Conservation (phyloP, 164 flowering plant genomes). For the Dillenia turbinata region DNA sequence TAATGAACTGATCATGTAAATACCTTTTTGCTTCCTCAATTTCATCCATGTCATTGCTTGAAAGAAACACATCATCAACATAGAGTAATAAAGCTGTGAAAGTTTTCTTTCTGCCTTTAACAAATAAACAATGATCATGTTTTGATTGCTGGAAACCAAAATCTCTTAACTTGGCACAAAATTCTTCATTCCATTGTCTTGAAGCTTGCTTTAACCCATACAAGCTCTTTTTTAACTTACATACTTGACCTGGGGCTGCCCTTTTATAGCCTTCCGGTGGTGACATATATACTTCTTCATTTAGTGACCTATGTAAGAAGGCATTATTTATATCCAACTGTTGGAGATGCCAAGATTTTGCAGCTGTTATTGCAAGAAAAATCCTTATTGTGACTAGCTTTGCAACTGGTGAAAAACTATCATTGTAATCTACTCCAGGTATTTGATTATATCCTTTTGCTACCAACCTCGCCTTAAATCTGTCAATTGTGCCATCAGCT, state of each 20-base stretch:
- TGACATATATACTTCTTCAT: conserved; percentile 5
- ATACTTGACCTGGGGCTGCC: neutral
- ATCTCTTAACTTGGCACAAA: neutral
- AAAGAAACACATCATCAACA: neutral
- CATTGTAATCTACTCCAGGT: neutral
- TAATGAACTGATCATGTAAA: neutral
- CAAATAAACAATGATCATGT: neutral
- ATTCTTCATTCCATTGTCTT: neutral
- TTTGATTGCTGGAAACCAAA: neutral
- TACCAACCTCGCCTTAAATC: neutral
- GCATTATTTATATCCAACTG: conserved; percentile 9
- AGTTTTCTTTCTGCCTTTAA: too few species aligned
- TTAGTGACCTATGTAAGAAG: conserved; percentile 2
- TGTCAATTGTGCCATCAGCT: neutral
- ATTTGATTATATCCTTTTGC: conserved; percentile 1
- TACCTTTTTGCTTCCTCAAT: neutral
- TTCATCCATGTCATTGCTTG: neutral
- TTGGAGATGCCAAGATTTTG: neutral
- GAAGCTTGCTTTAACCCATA: conserved; percentile 4
- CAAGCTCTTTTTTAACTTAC: neutral
- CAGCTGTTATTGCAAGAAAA: neutral
- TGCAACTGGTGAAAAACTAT: neutral
- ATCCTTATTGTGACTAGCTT: neutral
- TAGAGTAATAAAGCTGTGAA: neutral
- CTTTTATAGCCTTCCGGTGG: neutral